These are phyloP conservation scores for Trichoderma asperelloides DNA, from an alignment of 495 filamentous ascomycete species.

Conservation along the genomic window DNA sequence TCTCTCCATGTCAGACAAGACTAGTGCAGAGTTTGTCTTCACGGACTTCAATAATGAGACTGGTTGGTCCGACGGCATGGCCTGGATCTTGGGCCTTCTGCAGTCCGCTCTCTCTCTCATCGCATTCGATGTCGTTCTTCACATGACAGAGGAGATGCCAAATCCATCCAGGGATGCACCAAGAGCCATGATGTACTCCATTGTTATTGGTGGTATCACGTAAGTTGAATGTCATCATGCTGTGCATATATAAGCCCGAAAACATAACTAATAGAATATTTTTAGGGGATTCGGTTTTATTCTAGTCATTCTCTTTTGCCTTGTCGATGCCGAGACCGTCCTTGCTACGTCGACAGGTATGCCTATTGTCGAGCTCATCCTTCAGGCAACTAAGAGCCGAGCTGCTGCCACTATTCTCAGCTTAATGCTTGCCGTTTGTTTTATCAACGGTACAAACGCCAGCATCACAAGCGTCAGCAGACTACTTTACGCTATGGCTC, in stretches of 20 bases:
- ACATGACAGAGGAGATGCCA: conserved; percentile 48
- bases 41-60: conserved; percentile 51
- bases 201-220: conserved; percentile 28
- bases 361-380: conserved; percentile 36
- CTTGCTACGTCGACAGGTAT: conserved; percentile 30
- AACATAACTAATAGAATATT: background rate
- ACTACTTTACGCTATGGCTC: conserved; percentile 47
- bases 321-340: conserved; percentile 23
- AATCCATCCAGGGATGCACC: conserved; percentile 26
- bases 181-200: conserved; percentile 27
- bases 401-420: conserved; percentile 25
- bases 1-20: conserved; percentile 26
- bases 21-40: conserved; percentile 41
- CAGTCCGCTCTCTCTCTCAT: conserved; percentile 54
- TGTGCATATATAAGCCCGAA: background rate
- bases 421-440: conserved; percentile 27
- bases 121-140: conserved; percentile 54
- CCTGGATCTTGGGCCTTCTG: conserved; percentile 54
- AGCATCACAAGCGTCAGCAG: conserved; percentile 45
- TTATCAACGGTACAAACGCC: conserved; percentile 28
- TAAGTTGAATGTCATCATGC: conserved; percentile 7
- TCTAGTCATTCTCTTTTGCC: conserved; percentile 26
- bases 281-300: conserved; percentile 21
- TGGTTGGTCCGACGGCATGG: conserved; percentile 53
- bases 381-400: conserved; percentile 24